Evolutionary conservation across 768 basidiomycete genomes (phyloP).

Genomic region (Serendipita indica): DNA sequence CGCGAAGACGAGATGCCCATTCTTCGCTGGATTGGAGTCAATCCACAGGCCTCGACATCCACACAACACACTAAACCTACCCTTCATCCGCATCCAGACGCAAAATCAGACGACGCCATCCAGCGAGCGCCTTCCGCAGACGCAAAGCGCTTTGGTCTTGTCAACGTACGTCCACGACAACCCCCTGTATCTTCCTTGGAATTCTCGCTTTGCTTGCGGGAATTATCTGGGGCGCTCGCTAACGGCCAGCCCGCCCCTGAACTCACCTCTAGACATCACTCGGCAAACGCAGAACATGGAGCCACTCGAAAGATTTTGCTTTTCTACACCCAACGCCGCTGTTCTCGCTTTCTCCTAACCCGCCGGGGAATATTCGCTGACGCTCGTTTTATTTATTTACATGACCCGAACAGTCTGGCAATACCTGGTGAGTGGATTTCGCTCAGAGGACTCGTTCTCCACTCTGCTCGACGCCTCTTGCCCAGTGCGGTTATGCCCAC

Average conservation of each 20-base stretch:
- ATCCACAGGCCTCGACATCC: conserved; percentile 8
- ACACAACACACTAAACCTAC: neutral
- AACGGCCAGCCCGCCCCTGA: neutral
- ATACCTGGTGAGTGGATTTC: conserved; percentile 64
- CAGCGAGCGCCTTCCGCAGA: conserved; percentile 38
- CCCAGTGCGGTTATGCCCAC: neutral
- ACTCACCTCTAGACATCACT: neutral
- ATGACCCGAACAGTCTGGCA: conserved; percentile 59
- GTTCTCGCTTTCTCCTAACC: conserved; percentile 2
- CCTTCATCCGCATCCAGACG: neutral
- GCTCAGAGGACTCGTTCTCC: conserved; percentile 16
- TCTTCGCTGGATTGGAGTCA: conserved; percentile 14
- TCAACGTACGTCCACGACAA: conserved; percentile 56
- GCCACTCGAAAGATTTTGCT: neutral
- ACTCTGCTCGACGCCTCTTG: neutral
- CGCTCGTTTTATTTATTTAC: neutral
- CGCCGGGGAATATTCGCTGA: neutral
- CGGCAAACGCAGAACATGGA: neutral
- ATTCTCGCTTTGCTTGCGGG: neutral
- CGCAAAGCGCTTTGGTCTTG: conserved; percentile 85
- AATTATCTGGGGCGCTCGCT: neutral
- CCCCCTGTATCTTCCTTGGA: neutral
- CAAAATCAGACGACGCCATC: neutral
- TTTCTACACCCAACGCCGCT: neutral
- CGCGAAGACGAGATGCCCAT: conserved; percentile 12